A percentile compares a stretch with the other conserved stretches of the same genome.
phyloP scores from a whole-genome alignment of 1,284 basidiomycete species.

The Tilletia indica region DNA sequence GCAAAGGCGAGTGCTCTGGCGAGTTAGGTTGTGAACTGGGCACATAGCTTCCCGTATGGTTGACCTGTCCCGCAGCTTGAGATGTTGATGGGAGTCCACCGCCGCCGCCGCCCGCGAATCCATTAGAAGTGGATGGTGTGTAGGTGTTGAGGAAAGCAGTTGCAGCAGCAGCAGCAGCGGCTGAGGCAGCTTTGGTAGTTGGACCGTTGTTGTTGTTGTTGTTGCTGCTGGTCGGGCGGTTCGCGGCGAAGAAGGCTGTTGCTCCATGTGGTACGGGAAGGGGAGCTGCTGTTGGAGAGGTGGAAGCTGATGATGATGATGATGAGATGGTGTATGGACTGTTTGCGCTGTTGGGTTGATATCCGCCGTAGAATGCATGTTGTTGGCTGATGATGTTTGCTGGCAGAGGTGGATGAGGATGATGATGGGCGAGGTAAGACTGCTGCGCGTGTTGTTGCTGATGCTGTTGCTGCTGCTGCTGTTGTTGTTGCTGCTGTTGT shows the following conservation, averaged over 20 bases:
- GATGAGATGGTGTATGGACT: too few relatives aligned
- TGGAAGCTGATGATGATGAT: too few relatives aligned
- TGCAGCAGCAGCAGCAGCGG: conserved; percentile 6
- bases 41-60: conserved; percentile 1
- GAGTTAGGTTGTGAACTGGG: conserved; percentile 7
- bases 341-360: not conserved
- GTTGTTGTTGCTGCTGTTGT: not conserved
- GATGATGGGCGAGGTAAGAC: not conserved
- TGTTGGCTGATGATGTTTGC: not conserved
- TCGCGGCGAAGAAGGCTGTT: too few relatives aligned
- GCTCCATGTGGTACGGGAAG: too few relatives aligned
- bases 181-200: not conserved
- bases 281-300: too few relatives aligned
- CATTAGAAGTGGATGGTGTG: not conserved
- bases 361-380: not conserved
- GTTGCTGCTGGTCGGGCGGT: too few relatives aligned
- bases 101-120: too few relatives aligned
- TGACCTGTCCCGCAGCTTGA: not conserved
- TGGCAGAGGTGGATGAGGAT: not conserved
- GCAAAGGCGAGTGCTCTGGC: not conserved
- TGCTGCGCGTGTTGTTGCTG: not conserved
- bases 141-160: not conserved
- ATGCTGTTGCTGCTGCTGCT: not conserved
- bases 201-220: too few relatives aligned
- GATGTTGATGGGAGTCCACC: not conserved